Conservation (phyloP, 108 stramenopile genomes). For the Pseudonitzschia pungens region DNA sequence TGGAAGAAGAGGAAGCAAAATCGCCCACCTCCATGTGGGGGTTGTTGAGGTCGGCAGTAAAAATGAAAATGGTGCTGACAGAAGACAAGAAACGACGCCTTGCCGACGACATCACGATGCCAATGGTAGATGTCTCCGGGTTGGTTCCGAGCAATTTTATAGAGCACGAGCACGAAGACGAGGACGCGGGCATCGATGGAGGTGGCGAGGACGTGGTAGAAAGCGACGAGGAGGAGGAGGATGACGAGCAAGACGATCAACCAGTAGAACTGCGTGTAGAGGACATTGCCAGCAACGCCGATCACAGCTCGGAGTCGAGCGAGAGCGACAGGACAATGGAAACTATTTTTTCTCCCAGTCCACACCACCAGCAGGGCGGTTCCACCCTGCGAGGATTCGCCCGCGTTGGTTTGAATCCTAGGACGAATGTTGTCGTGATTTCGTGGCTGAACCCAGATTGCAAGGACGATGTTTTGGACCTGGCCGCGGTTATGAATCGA, state of each 20-base stretch:
- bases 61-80: not conserved
- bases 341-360: not conserved
- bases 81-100: not conserved
- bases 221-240: not conserved
- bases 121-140: not conserved
- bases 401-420: slow-evolving; percentile 19
- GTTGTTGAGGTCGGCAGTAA: not conserved
- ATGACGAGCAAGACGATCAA: too few species aligned
- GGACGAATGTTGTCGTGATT: slow-evolving; percentile 23
- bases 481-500: slow-evolving; percentile 49
- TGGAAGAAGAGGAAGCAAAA: slow-evolving; percentile 1
- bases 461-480: slow-evolving; percentile 27
- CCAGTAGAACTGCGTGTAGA: too few species aligned
- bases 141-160: not conserved
- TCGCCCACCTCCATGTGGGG: not conserved
- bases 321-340: not conserved
- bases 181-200: not conserved
- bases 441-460: slow-evolving; percentile 40
- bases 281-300: not conserved
- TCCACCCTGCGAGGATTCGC: slow-evolving; percentile 30
- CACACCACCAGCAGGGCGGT: slow-evolving; percentile 1
- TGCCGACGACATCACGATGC: slow-evolving; percentile 1
- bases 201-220: not conserved
- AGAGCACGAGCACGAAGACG: not conserved
- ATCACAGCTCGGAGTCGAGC: not conserved